Percentiles rank a stretch among this genome's conserved stretches.
These are phyloP conservation scores for Sarocladium brachiariae DNA, from an alignment of 2,329 filamentous ascomycete genomes.

Conservation along the genomic window DNA sequence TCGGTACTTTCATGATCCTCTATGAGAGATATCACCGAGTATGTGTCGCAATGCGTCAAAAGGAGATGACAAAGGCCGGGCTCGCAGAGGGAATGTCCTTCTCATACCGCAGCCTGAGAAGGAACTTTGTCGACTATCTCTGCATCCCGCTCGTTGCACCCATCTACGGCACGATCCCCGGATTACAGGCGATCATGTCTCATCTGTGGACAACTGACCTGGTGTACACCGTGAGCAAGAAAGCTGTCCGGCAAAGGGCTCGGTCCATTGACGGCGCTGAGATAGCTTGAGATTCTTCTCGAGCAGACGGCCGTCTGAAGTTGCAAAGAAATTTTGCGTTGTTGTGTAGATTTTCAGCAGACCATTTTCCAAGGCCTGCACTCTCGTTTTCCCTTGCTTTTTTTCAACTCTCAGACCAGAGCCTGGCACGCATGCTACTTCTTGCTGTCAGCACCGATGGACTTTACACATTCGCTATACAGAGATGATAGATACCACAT, in stretches of 20 bases:
- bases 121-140: constrained; percentile 55
- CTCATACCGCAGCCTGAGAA: constrained; percentile 47
- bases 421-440: constrained; percentile 25
- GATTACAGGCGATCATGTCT: constrained; percentile 58
- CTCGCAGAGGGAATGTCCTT: constrained; percentile 60
- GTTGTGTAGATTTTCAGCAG: too few relatives aligned
- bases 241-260: constrained; percentile 48
- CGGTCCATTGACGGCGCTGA: constrained; percentile 33
- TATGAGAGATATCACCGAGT: constrained; percentile 63
- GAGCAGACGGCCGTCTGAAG: too few relatives aligned
- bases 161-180: constrained; percentile 60
- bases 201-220: constrained; percentile 65
- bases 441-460: constrained; percentile 13
- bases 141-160: constrained; percentile 62
- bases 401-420: too few relatives aligned
- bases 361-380: too few relatives aligned
- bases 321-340: too few relatives aligned
- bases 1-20: constrained; percentile 56
- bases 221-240: constrained; percentile 67
- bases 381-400: too few relatives aligned
- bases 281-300: constrained; percentile 33
- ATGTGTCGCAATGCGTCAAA: constrained; percentile 52
- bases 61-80: constrained; percentile 60
- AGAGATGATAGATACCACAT: not conserved
- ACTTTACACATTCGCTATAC: constrained; percentile 32